Conservation (phyloP, 2,329 filamentous ascomycete species). For the Lachnellula hyalina region DNA sequence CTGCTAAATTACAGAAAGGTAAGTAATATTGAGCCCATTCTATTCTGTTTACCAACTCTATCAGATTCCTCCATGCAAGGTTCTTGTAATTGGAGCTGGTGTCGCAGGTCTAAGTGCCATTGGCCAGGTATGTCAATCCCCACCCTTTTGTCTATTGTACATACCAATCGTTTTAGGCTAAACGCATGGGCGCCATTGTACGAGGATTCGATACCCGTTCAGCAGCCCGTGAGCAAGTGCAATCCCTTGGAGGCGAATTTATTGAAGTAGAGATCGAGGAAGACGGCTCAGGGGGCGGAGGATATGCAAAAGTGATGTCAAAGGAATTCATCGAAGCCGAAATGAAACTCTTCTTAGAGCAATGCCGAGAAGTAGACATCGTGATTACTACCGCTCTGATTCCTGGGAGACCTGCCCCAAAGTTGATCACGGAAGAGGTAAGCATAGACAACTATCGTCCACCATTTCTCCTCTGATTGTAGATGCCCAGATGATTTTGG, state of each 20-base stretch:
- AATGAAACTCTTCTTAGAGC: constrained; percentile 87
- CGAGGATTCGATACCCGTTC: constrained; percentile 86
- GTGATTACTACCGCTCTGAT: constrained; percentile 92
- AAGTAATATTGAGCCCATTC: constrained; percentile 9
- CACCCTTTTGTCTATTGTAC: constrained; percentile 4
- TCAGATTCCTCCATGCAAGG: constrained; percentile 85
- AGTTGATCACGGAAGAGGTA: constrained; percentile 69
- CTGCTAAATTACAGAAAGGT: constrained; percentile 24
- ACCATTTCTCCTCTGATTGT: constrained; percentile 12
- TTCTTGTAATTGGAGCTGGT: constrained; percentile 83
- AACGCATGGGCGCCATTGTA: constrained; percentile 82
- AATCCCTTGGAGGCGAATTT: constrained; percentile 85
- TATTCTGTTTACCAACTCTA: constrained; percentile 10
- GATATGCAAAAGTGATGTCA: constrained; percentile 91
- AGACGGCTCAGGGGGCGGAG: constrained; percentile 76
- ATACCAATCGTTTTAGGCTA: constrained; percentile 43
- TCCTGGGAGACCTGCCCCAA: constrained; percentile 76
- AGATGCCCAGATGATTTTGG: constrained; percentile 48
- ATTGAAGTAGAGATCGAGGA: constrained; percentile 82
- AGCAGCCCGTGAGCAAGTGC: constrained; percentile 83
- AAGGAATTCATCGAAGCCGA: constrained; percentile 90
- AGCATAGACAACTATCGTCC: constrained; percentile 43
- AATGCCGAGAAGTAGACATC: constrained; percentile 83
- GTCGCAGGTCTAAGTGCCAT: constrained; percentile 87
- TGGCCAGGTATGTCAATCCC: constrained; percentile 51